These are phyloP conservation scores for Reticulascus tulasneorum DNA, from an alignment of 2,329 filamentous ascomycete species.

Conservation along the genomic window DNA sequence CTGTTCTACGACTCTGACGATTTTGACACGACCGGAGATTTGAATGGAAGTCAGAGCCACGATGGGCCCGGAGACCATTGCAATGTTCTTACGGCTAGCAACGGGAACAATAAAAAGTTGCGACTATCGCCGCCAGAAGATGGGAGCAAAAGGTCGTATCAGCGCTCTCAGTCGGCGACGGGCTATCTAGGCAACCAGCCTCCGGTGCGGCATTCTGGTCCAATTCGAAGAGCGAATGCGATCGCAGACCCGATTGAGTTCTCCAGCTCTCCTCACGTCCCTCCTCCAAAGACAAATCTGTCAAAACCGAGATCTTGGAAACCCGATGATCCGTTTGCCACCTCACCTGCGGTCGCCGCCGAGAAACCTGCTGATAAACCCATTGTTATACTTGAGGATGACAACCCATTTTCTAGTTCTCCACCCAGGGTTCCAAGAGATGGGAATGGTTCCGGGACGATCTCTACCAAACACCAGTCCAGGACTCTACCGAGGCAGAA, in stretches of 20 bases:
- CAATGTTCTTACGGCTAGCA: no score
- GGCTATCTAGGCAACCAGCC: neutral
- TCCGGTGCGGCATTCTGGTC: neutral
- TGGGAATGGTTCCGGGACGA: neutral
- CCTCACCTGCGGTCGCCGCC: constrained; percentile 15
- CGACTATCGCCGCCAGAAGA: constrained; percentile 17
- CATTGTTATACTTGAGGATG: neutral
- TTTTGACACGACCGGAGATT: constrained; percentile 35
- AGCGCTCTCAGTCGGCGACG: constrained; percentile 1
- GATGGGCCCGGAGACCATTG: no score
- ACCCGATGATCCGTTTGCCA: constrained; percentile 18
- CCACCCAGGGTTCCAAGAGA: neutral
- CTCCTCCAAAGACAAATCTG: neutral
- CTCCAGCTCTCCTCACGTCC: constrained; percentile 28
- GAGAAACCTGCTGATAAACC: constrained; percentile 1
- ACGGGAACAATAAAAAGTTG: constrained; percentile 26
- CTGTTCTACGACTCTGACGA: constrained; percentile 35
- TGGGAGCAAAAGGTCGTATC: neutral
- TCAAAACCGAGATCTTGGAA: neutral
- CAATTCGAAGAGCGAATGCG: neutral
- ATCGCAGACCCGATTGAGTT: constrained; percentile 27
- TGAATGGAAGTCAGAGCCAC: constrained; percentile 20
- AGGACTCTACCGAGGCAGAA: constrained; percentile 2
- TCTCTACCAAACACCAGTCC: neutral
- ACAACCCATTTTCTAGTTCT: constrained; percentile 2